Evolutionary conservation across 441 rosid genomes (phyloP), one percentile per base, ranked within the genome.

Genomic region (Populus hybrid): DNA sequence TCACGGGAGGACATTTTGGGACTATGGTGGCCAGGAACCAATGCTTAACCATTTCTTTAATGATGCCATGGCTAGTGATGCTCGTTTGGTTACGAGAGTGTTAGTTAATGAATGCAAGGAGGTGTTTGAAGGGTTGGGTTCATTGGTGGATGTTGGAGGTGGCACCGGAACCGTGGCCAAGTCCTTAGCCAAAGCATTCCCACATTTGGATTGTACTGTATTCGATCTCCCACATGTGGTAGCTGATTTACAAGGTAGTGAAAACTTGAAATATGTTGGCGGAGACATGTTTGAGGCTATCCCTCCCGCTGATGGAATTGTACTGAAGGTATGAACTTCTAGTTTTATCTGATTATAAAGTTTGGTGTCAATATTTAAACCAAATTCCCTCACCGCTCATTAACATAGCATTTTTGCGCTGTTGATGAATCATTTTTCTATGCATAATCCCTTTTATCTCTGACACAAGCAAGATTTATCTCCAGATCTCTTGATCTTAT

Each of bases 211-310:
- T 16, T 78, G 80, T 59, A 75, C 64, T 6, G 85, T 73, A 3
- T 66, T 81, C 7, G 85, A 85, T 78, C 85, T 9, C 32, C 32
- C 32, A 30, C 32, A 30, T 30, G 32, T 30, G 32, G 32, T 30
- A 3, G 32, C 32, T 30, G 75, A 71, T 18, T 23, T 77, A 46
- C 35, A 81, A 38, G 80, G 67, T 1, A 65, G 53, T 8, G 65
- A 21, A 19, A 83, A 81, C 69, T 67, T 83, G 57, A 85, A 81
- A n/a, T 81, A 36, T 38, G 63, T 75, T 6, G 84, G 72, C 5
- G 86, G 86, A 7, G 86, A 83, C 79, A 81, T 85, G 86, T 83
- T 85, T 53, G 77, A 78, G 38, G 83, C 61, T 9, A 14, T 83
- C 36, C 86, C 85, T 42, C 64, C 83, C 0, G 83, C 85, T 2